Evolutionary conservation across 2,329 filamentous ascomycete species (phyloP).

Genomic region (Colletotrichum sojae): DNA sequence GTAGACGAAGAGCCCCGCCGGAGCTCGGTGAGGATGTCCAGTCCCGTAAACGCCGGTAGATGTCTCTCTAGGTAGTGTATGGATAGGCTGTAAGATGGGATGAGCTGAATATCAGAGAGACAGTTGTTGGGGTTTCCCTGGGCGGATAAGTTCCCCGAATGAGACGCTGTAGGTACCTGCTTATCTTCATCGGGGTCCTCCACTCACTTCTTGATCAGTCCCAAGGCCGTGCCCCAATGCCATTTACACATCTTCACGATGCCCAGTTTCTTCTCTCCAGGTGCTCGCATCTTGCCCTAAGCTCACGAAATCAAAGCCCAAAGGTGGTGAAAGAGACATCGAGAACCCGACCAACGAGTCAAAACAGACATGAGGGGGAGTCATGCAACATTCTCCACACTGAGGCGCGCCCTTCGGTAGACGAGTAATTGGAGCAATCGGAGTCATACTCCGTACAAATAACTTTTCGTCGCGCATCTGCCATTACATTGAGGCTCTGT

Average conservation of each 20-base stretch:
- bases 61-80: too few species aligned
- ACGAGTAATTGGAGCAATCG: neutral
- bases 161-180: neutral
- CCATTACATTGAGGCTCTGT: neutral
- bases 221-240: too few species aligned
- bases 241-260: too few species aligned
- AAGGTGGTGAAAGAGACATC: conserved; percentile 24
- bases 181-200: neutral
- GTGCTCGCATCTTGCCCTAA: neutral
- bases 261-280: neutral
- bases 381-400: conserved; percentile 15
- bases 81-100: neutral
- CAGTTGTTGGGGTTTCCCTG: neutral
- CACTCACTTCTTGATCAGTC: too few species aligned
- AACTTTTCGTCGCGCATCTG: neutral
- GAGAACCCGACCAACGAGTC: conserved; percentile 3
- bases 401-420: conserved; percentile 29
- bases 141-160: neutral
- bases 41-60: neutral
- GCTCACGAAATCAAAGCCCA: neutral
- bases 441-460: conserved; percentile 13
- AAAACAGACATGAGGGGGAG: conserved; percentile 3
- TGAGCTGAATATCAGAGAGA: too few species aligned
- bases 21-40: neutral
- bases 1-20: conserved; percentile 8